phyloP scores from a whole-genome alignment of 805 yeast genomes.

The Kluyveromyces lactis region DNA sequence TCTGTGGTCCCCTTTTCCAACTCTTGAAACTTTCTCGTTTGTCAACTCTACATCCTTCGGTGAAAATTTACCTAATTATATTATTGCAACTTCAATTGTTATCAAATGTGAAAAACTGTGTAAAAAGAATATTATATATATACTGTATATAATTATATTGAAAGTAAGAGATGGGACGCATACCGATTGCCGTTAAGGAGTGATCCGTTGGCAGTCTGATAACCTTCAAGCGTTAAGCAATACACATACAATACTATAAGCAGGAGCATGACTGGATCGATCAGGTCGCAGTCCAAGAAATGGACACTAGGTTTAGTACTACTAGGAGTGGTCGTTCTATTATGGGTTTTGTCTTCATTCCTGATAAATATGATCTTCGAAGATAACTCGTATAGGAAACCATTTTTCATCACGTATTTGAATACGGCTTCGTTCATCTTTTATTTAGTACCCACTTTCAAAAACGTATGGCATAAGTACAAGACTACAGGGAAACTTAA shows the following conservation, averaged over 20 bases:
- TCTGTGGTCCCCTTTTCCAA: too few relatives aligned
- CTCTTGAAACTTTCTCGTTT: too few relatives aligned
- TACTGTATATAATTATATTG: too few relatives aligned
- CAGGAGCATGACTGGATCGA: neutral
- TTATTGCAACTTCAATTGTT: too few relatives aligned
- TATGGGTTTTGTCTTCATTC: slow-evolving; percentile 91
- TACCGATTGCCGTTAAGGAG: too few relatives aligned
- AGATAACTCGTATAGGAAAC: slow-evolving; percentile 66
- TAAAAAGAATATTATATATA: too few relatives aligned
- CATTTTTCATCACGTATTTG: slow-evolving; percentile 85
- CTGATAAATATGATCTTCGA: slow-evolving; percentile 72
- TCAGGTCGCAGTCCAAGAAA: slow-evolving; percentile 9
- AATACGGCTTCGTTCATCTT: slow-evolving; percentile 80
- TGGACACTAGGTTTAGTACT: slow-evolving; percentile 78
- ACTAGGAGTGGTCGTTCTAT: slow-evolving; percentile 64
- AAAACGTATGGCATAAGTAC: slow-evolving; percentile 22
- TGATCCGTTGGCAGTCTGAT: too few relatives aligned
- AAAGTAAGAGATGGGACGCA: too few relatives aligned
- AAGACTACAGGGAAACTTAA: slow-evolving; percentile 22
- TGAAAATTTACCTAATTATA: too few relatives aligned
- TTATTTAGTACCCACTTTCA: slow-evolving; percentile 57
- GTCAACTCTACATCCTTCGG: too few relatives aligned
- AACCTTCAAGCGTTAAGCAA: too few relatives aligned
- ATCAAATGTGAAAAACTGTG: too few relatives aligned
- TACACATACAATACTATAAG: neutral